A percentile compares a stretch with the other conserved stretches of the same genome.
These are phyloP conservation scores for Skeletonema grethae DNA, from an alignment of 108 stramenopile genomes.

Conservation along the genomic window DNA sequence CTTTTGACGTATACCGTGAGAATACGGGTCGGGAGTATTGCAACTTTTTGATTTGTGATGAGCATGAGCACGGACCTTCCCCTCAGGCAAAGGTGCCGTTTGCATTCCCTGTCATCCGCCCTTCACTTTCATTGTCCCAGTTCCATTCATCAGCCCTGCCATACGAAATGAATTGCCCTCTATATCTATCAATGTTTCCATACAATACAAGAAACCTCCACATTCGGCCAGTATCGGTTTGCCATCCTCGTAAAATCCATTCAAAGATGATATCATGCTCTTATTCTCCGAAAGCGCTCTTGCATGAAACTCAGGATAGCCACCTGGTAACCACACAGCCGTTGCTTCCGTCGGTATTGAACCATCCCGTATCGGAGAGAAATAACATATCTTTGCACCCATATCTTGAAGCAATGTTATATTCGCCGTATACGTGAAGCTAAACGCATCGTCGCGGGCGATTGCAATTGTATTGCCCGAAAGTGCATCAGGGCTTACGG, in stretches of 20 bases:
- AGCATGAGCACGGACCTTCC: conserved; percentile 13
- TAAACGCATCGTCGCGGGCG: not conserved
- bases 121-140: conserved; percentile 18
- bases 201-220: not conserved
- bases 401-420: conserved; percentile 13
- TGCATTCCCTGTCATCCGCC: conserved; percentile 25
- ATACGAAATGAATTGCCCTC: conserved; percentile 8
- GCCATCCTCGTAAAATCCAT: not conserved
- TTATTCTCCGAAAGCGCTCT: not conserved
- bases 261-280: not conserved
- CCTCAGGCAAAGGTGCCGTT: conserved; percentile 12
- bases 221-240: not conserved
- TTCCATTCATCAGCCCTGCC: conserved; percentile 7
- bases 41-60: conserved; percentile 14
- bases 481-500: not conserved
- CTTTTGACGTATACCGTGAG: not conserved
- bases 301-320: not conserved
- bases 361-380: conserved; percentile 12
- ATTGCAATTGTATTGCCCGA: not conserved
- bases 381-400: conserved; percentile 12
- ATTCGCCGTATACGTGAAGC: conserved; percentile 3
- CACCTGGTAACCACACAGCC: not conserved
- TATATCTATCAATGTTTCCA: conserved; percentile 2
- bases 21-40: not conserved
- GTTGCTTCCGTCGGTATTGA: conserved; percentile 3